Percentiles rank a stretch among this genome's conserved stretches.
Conservation (phyloP, 2,329 filamentous ascomycete genomes). For the Huntiella abstrusa region DNA sequence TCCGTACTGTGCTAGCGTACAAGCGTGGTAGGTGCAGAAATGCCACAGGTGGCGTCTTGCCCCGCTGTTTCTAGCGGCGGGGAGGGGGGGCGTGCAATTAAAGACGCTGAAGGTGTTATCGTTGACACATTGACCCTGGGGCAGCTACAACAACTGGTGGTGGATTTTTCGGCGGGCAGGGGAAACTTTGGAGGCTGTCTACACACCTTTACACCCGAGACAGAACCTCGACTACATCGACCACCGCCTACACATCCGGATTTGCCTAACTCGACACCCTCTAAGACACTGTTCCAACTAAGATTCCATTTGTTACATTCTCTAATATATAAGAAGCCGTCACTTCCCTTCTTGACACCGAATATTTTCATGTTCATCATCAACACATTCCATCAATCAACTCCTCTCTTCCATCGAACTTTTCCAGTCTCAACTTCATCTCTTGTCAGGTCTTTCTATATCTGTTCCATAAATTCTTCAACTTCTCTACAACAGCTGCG, state of each 20-base stretch:
- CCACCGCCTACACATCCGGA: neutral
- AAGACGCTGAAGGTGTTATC: neutral
- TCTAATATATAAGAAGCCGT: slow-evolving; percentile 9
- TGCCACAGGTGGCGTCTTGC: slow-evolving; percentile 10
- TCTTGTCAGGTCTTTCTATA: neutral
- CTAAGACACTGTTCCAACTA: neutral
- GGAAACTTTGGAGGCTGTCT: neutral
- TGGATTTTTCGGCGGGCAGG: slow-evolving; percentile 5
- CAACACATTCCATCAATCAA: neutral
- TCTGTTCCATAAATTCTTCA: neutral
- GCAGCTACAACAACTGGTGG: neutral
- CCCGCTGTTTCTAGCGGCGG: neutral
- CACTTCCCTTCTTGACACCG: neutral
- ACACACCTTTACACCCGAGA: slow-evolving; percentile 3
- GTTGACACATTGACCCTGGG: slow-evolving; percentile 9
- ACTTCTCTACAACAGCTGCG: neutral
- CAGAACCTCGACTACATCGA: slow-evolving; percentile 1
- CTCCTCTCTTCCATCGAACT: neutral
- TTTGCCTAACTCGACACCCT: neutral
- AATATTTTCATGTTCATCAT: neutral
- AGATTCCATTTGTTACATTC: neutral
- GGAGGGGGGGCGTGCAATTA: neutral
- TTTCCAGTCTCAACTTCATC: neutral
- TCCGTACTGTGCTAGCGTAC: neutral
- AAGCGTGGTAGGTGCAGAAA: neutral